Base-by-base conservation (phyloP, 208 protist genomes). In the Trypanosoma lewisi region DNA sequence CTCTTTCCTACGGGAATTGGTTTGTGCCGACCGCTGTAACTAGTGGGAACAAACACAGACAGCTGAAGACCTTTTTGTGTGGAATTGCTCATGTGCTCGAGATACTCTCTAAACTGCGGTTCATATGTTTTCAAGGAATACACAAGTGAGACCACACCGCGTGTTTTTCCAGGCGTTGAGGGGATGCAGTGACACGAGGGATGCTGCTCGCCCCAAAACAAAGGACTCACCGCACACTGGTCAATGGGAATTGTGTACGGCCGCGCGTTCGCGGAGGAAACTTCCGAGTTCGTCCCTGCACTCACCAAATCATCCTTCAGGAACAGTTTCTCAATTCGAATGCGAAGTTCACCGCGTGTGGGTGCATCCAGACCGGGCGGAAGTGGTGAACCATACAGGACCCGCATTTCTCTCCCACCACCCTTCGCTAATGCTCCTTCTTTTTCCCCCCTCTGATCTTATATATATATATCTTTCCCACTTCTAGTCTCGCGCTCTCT, bases 301-400 rank as follows among this genome's bases (percentile, higher is more conserved):
- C 83, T 82, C 34, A 93, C 78, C 9, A 71, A 64, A 50, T 85
- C 75, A 37, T 91, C 75, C 33, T 92, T 80, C 1, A 95, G 68
- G 17, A 95, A 56, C 30, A 95, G 62, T 37, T 87, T 85, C 36
- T 95, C 89, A 34, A 95, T 58, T 47, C 89, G 83, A 37, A 95
- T 82, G 39, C 83, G 84, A 48, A 95, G 78, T 63, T 92, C 85
- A 7, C 89, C 89, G 28, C 69, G 63, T 31, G 89, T 95, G n/a
- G 76, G 72, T 23, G 71, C 81, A 0, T 89, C 80, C 28, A 88
- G 49, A 44, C 78, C 78, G 5, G 89, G 89, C 4, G 89, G 89
- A 28, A 95, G 42, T 11, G 85, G 59, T 9, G 74, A 67, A 1
- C 89, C 89, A 61, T 93, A 95, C n/a, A 89, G 39, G 23, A 83